Evolutionary conservation across 805 yeast genomes (phyloP), one percentile per base, ranked within the genome.

Genomic region (Candida saitoana): DNA sequence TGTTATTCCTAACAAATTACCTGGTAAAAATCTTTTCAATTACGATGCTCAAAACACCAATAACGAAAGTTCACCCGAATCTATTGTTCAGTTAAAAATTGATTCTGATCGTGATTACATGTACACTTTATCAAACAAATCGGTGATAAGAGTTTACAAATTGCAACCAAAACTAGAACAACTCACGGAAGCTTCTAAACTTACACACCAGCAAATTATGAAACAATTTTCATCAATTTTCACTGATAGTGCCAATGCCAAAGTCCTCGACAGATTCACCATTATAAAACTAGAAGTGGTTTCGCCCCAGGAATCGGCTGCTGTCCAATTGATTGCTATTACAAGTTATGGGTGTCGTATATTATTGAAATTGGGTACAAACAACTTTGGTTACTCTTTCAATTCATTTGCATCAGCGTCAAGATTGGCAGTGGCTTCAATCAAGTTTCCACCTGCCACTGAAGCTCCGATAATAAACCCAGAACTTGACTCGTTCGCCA

Each of bases 331-430:
- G 41, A 80, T 89, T 38, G 95, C 95, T 0, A 73, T 86, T 12
- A 87, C 96, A 0, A 71, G 79, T 37, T 84, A 81, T 47, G 96
- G 97, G n/a, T 85, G 87, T 50, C 76, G 97, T 50, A 68, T 89
- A 18, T 82, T 78, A 46, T 60, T 82, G 39, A 76, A 80, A 48
- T 50, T 69, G 22, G 79, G 86, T 34, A 45, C 56, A n/a, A 44
- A 54, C 7, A 45, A 63, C 8, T 47, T 64, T 3, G 51, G 56
- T 27, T 47, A 42, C 36, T 36, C 44, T 9, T 55, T 55, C 43
- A 49, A 56, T 35, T 52, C 62, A 7, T 34, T 44, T n/a, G 44
- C 55, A 17, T 47, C 57, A 7, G 45, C 58, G 2, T 43, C 59
- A 14, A 65, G 60, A 46, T 58, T 69, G 27, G 57, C 65, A 9